Evolutionary conservation across 768 basidiomycete genomes (phyloP), one percentile per base, ranked within the genome.

Genomic region (Cubamyces sp.): DNA sequence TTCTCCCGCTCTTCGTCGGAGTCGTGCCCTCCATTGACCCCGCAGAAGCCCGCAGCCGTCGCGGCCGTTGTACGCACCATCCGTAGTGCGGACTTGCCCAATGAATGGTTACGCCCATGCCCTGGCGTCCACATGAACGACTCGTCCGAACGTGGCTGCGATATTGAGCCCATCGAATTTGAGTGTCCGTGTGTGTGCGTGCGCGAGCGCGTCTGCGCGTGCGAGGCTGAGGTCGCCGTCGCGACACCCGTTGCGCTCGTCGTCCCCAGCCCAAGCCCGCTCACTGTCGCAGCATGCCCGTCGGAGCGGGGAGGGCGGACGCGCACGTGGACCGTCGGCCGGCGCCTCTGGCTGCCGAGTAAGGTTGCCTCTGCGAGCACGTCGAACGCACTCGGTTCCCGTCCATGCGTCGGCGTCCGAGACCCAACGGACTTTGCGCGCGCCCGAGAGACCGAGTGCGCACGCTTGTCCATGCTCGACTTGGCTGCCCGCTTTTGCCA

Each of bases 321-420:
- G 53, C 61, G 66, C 5, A 71, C 61, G 57, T 73, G 71, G 25
- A 77, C 68, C 19, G 75, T 74, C 0, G 87, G 85, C 30, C 84
- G 78, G 19, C 81, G 67, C 45, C 79, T 74, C 74, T 92, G 90
- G 65, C 80, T 83, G 4, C 90, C 90, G 1, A 91, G 77, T 40
- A 87, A 77, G 0, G 89, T 86, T 19, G 85, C 82, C 3, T 87
- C 84, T 11, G 89, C 82, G 49, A 92, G 79, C 65, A 83, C 84
- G 58, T 87, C 86, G 50, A 91, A 66, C 28, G 68, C 67, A 21
- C 69, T 65, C 25, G 48, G 57, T 72, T 68, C 62, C 50, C 26
- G 66, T 11, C 54, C 45, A 37, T 67, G 62, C 56, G 59, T 19
- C 58, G 68, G 50, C 3, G 57, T 14, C 3, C 67, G 64, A 5